phyloP scores from a whole-genome alignment of 2,329 filamentous ascomycete species.

The Achaetomium macrosporum region DNA sequence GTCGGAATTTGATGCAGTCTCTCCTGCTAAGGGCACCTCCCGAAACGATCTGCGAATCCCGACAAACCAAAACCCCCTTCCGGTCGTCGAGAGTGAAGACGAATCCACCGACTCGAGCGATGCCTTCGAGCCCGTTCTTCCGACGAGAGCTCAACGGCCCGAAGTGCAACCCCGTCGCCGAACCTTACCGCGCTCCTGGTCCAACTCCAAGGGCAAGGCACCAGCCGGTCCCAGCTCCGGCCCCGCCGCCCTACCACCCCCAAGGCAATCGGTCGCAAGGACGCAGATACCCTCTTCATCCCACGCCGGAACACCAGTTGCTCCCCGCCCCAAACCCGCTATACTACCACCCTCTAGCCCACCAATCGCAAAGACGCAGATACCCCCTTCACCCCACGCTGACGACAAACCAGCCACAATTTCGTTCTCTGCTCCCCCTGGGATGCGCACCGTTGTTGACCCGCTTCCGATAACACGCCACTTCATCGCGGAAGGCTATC shows the following conservation, averaged over 20 bases:
- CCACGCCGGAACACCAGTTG: not conserved
- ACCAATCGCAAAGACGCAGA: too few species aligned
- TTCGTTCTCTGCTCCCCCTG: too few species aligned
- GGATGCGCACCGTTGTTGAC: too few species aligned
- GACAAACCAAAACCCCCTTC: not conserved
- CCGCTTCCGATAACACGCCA: not conserved
- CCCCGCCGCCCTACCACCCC: not conserved
- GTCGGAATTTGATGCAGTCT: not conserved
- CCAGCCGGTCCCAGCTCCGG: not conserved
- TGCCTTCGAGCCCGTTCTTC: not conserved
- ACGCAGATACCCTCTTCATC: not conserved
- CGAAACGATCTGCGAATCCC: not conserved
- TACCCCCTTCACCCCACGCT: too few species aligned
- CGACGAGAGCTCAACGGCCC: not conserved
- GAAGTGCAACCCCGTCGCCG: not conserved
- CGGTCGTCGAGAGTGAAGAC: not conserved
- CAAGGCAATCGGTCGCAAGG: not conserved
- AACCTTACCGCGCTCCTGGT: not conserved
- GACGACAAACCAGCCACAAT: too few species aligned
- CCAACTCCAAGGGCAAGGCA: slow-evolving; percentile 3
- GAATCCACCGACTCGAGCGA: slow-evolving; percentile 1
- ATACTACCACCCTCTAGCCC: too few species aligned
- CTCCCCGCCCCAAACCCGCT: too few species aligned
- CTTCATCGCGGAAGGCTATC: not conserved
- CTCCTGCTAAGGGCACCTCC: not conserved